A percentile compares a stretch with the other conserved stretches of the same genome.
These are phyloP conservation scores for Phoenix roebelenii DNA, from an alignment of 176 grass and related monocot genomes.

Conservation along the genomic window DNA sequence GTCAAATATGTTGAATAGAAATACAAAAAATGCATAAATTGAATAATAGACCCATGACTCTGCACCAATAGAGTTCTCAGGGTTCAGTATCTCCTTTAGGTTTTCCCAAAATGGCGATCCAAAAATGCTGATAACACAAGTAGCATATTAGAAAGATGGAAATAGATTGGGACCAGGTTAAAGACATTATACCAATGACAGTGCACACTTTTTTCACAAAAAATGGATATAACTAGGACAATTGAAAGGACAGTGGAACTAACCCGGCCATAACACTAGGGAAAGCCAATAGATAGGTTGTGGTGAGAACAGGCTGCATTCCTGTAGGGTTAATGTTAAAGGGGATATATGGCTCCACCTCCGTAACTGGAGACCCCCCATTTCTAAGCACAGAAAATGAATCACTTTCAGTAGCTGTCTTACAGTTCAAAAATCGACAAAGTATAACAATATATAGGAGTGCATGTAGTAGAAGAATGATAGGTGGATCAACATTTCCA, in stretches of 20 bases:
- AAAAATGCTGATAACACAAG: slow-evolving; percentile 61
- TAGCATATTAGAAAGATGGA: slow-evolving; percentile 27
- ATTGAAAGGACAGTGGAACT: neutral
- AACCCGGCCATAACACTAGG: slow-evolving; percentile 92
- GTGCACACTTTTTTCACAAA: slow-evolving; percentile 3
- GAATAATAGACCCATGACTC: slow-evolving; percentile 78
- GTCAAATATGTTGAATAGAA: slow-evolving; percentile 97
- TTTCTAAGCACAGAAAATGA: slow-evolving; percentile 20
- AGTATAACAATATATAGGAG: neutral
- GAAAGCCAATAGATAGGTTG: slow-evolving; percentile 82
- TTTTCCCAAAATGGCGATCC: slow-evolving; percentile 59
- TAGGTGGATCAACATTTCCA: too few species aligned
- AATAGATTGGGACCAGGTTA: neutral
- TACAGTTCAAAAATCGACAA: neutral
- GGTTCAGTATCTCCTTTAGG: slow-evolving; percentile 73
- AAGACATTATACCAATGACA: too few species aligned
- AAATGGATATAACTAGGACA: neutral
- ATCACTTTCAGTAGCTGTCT: neutral
- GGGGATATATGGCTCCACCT: slow-evolving; percentile 94
- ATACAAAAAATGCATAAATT: slow-evolving; percentile 75
- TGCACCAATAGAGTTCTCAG: slow-evolving; percentile 52
- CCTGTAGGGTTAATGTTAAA: slow-evolving; percentile 97
- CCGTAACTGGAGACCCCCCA: slow-evolving; percentile 54
- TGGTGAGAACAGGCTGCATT: slow-evolving; percentile 90
- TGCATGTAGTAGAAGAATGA: too few species aligned